A percentile compares a stretch with the other conserved stretches of the same genome.
Conservation (phyloP, 345 rosid species). For the Eutrema heterophyllum region DNA sequence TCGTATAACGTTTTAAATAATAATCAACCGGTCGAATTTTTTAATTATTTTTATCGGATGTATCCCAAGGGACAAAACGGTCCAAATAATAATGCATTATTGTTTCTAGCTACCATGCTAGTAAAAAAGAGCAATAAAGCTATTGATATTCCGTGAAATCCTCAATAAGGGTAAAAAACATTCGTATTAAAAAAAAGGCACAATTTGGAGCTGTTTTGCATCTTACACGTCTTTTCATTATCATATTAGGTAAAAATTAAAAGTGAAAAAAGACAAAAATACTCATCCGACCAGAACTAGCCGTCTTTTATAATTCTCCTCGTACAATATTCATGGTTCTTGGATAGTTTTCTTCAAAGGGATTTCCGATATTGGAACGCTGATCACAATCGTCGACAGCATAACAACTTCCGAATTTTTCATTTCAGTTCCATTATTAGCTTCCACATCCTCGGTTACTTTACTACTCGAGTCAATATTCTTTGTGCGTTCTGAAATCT, state of each 20-base stretch:
- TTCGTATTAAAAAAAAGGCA: not conserved
- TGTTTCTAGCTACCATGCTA: not conserved
- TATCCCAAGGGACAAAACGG: not conserved
- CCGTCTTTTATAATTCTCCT: not conserved
- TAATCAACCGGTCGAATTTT: not conserved
- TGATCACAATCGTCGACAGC: slow-evolving; percentile 14
- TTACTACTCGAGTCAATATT: not conserved
- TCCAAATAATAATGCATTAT: not conserved
- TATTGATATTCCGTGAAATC: not conserved
- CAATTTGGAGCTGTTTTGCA: not conserved
- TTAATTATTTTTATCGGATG: not conserved
- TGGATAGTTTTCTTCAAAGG: slow-evolving; percentile 4
- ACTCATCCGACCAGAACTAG: slow-evolving; percentile 1
- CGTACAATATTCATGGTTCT: slow-evolving; percentile 15
- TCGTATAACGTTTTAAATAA: not conserved
- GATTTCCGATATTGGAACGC: slow-evolving; percentile 2
- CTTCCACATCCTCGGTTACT: slow-evolving; percentile 17
- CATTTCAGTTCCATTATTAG: slow-evolving; percentile 4
- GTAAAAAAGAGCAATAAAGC: not conserved
- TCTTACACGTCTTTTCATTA: not conserved
- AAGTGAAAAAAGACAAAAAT: not conserved
- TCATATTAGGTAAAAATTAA: slow-evolving; percentile 1
- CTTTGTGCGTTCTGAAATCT: not conserved
- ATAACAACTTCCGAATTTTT: not conserved
- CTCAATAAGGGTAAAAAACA: not conserved